Evolutionary conservation across 495 filamentous ascomycete species (phyloP).

Genomic region (Trichoderma gamsii): DNA sequence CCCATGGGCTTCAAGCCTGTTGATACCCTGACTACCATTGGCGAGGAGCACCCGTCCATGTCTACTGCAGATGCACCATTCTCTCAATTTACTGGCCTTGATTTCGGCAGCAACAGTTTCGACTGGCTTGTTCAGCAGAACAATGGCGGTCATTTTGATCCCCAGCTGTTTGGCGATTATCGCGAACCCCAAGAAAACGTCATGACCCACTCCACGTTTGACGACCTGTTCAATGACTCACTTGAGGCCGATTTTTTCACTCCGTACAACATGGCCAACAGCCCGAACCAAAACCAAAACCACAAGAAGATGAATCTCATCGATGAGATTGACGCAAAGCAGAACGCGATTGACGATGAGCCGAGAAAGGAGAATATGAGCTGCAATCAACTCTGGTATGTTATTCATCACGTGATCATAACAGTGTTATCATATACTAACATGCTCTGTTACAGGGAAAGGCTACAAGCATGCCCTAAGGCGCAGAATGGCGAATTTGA

Average conservation of each 20-base stretch:
- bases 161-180: constrained; percentile 87
- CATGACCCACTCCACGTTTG: constrained; percentile 50
- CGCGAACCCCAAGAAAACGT: constrained; percentile 80
- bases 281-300: constrained; percentile 27
- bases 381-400: constrained; percentile 92
- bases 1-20: constrained; percentile 53
- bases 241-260: constrained; percentile 73
- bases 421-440: constrained; percentile 21
- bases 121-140: constrained; percentile 82
- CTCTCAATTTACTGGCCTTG: constrained; percentile 17
- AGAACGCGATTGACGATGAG: constrained; percentile 63
- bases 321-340: constrained; percentile 64
- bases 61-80: constrained; percentile 15
- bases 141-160: constrained; percentile 75
- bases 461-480: constrained; percentile 77
- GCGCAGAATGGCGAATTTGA: constrained; percentile 86
- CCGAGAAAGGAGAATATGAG: constrained; percentile 53
- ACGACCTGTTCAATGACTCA: constrained; percentile 86
- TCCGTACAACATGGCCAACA: constrained; percentile 62
- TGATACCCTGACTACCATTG: constrained; percentile 52
- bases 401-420: constrained; percentile 19
- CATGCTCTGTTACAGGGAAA: constrained; percentile 59
- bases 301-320: constrained; percentile 59
- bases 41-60: constrained; percentile 43
- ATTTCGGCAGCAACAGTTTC: constrained; percentile 44